A percentile compares a stretch with the other conserved stretches of the same genome.
These are phyloP conservation scores for Saturnispora serradocipensis DNA, from an alignment of 805 yeast genomes.

Conservation along the genomic window DNA sequence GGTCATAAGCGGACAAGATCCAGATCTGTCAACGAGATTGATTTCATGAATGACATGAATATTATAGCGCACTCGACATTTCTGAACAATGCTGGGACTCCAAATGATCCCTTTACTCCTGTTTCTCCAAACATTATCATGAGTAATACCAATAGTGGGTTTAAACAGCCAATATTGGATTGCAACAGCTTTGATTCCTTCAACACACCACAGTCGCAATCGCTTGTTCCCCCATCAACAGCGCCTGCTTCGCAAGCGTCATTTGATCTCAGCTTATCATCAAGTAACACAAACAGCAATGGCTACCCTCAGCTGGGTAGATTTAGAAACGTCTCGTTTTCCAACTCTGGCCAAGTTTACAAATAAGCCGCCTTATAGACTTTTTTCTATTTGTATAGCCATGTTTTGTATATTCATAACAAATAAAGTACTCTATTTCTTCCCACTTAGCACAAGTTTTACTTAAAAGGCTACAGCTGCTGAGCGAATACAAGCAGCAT, in stretches of 20 bases:
- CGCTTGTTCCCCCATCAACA: not conserved
- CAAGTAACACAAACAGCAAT: not conserved
- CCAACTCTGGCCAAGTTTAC: not conserved
- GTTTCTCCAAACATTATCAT: constrained; percentile 6
- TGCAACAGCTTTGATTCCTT: not conserved
- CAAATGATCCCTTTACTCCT: constrained; percentile 6
- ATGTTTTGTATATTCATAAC: not conserved
- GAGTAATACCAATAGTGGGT: not conserved
- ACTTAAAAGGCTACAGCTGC: not conserved
- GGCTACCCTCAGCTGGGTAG: not conserved
- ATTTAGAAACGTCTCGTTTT: not conserved
- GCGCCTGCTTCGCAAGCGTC: constrained; percentile 2
- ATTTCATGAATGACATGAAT: constrained; percentile 9
- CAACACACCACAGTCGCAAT: constrained; percentile 3
- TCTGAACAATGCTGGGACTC: not conserved
- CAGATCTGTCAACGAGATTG: constrained; percentile 27
- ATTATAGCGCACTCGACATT: constrained; percentile 3
- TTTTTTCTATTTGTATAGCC: not conserved
- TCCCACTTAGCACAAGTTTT: too few relatives aligned
- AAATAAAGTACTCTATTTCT: not conserved
- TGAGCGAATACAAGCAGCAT: not conserved
- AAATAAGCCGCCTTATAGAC: not conserved
- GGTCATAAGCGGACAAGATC: constrained; percentile 31
- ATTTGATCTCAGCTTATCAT: not conserved
- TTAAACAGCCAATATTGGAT: not conserved